Base-by-base conservation (phyloP, 495 filamentous ascomycete species). In the Cenococcum geophilum region DNA sequence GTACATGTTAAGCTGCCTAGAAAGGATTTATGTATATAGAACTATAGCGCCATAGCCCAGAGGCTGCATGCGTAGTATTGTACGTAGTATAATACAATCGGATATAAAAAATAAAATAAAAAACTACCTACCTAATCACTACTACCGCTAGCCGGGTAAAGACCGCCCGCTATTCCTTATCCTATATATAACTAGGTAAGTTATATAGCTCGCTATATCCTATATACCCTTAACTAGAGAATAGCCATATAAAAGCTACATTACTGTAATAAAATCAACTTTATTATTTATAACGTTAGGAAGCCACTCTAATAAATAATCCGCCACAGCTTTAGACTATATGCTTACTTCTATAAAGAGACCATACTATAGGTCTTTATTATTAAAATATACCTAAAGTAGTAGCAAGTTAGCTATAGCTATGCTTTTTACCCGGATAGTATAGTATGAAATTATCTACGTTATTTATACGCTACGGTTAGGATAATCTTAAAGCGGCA, bases 321-420 rank as follows among this genome's bases (percentile, higher is more conserved):
- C 20, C 21, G 50, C 51, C 1, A 32, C 58, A 9, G 36, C 25
- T n/a, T n/a, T 60, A 47, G 40, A 48, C n/a, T 1, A 16, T 14
- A 0, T 12, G 36, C 51, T 52, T 49, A 50, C 52, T 56, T 1
- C 42, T 27, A n/a, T n/a, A 6, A 32, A 6, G 6, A 32, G 2
- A 2, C 27, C 2, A 32, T 32, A 59, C 57, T 5, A 56, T 12
- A 59, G 12, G 5, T 58, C 40, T 20, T 56, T 25, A 12, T 35
- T 59, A 18, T 59, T 36, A 56, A 59, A 56, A 23, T 54, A 56
- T 4, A 36, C 57, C 57, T 36, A 59, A 5, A 59, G 18, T 32
- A 36, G n/a, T 2, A 59, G 57, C 1, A 59, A 23, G 6, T 59
- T 49, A 1, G 57, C 57, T 51, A 36, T 6, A 22, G 6, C 1